phyloP scores from a whole-genome alignment of 306 rosid species.

The Echinosophora koreensis region DNA sequence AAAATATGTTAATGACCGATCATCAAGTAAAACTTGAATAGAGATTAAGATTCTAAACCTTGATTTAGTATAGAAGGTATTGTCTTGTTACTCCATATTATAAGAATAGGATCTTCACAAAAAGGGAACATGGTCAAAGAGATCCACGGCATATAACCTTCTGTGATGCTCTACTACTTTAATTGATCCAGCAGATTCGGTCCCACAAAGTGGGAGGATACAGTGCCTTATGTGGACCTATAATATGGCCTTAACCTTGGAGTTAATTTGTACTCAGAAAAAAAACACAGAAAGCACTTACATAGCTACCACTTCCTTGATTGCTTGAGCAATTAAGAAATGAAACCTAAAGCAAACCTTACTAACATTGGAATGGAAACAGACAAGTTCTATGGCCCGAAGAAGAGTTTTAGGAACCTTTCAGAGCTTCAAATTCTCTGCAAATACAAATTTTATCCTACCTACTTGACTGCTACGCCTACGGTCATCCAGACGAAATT shows the following conservation, averaged over 20 bases:
- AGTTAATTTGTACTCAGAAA: background rate
- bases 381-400: slow-evolving; percentile 20
- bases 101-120: slow-evolving; percentile 18
- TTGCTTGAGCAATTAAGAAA: slow-evolving; percentile 23
- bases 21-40: background rate
- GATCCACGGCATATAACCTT: background rate
- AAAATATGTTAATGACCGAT: background rate
- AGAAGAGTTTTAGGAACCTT: slow-evolving; percentile 20
- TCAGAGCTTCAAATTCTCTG: slow-evolving; percentile 39
- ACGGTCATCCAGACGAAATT: slow-evolving; percentile 43
- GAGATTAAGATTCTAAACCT: slow-evolving; percentile 23
- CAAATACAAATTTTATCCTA: slow-evolving; percentile 52
- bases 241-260: slow-evolving; percentile 15
- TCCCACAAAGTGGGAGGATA: slow-evolving; percentile 32
- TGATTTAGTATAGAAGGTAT: slow-evolving; percentile 4
- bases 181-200: background rate
- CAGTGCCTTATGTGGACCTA: slow-evolving; percentile 27
- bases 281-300: background rate
- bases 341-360: slow-evolving; percentile 43
- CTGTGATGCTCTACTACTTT: background rate
- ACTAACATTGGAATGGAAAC: background rate
- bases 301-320: background rate
- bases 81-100: background rate
- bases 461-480: slow-evolving; percentile 40
- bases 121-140: background rate